These are phyloP conservation scores for Linum lewisii DNA, from an alignment of 345 rosid species.

Conservation along the genomic window DNA sequence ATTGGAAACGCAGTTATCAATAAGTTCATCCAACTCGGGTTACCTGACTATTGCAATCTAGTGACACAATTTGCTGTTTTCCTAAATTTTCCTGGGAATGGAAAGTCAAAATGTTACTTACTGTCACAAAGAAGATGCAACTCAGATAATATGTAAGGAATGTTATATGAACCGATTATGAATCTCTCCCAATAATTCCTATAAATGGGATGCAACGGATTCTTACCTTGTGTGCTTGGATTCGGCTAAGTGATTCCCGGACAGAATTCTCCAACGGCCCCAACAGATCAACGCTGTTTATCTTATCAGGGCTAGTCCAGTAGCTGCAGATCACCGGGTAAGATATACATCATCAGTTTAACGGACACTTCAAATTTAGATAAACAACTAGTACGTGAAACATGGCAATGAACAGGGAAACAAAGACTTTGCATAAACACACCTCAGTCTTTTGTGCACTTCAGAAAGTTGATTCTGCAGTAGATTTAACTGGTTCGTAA, in stretches of 20 bases:
- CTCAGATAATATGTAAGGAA: too few species aligned
- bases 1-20: constrained; percentile 8
- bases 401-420: neutral
- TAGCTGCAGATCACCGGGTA: constrained; percentile 33
- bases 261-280: constrained; percentile 52
- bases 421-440: constrained; percentile 12
- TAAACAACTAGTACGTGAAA: too few species aligned
- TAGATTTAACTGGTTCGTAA: constrained; percentile 34
- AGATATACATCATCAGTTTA: neutral
- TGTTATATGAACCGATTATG: too few species aligned
- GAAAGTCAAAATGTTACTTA: neutral
- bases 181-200: too few species aligned
- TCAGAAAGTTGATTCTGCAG: constrained; percentile 45
- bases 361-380: neutral
- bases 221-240: constrained; percentile 48
- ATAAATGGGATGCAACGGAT: neutral
- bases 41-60: constrained; percentile 50
- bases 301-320: constrained; percentile 54
- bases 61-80: constrained; percentile 43
- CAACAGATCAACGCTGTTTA: constrained; percentile 45
- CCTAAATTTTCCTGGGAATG: constrained; percentile 35
- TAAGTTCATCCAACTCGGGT: constrained; percentile 9
- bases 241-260: constrained; percentile 45
- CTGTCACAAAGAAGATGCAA: neutral
- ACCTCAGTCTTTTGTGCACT: constrained; percentile 50